Evolutionary conservation across 768 basidiomycete species (phyloP).

Genomic region (Calocera cornea): DNA sequence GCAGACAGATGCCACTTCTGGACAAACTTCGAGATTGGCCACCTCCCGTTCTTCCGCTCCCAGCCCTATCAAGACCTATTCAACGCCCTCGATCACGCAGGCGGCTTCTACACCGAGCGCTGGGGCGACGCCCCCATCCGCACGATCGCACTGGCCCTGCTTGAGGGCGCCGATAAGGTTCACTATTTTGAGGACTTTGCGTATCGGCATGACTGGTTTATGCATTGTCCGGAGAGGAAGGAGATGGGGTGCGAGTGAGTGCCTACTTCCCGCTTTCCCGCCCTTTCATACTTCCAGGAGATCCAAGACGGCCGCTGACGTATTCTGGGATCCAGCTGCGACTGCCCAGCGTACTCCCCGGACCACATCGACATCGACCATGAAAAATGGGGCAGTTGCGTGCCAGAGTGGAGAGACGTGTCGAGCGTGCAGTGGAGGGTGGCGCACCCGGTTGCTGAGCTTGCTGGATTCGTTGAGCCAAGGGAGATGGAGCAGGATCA

Average conservation of each 20-base stretch:
- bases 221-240: conserved; percentile 10
- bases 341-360: not conserved
- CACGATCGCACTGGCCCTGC: conserved; percentile 20
- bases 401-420: not conserved
- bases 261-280: not conserved
- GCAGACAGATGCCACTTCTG: conserved; percentile 17
- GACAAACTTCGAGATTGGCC: conserved; percentile 31
- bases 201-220: conserved; percentile 17
- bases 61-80: conserved; percentile 28
- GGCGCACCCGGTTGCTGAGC: not conserved
- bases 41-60: conserved; percentile 27
- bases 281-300: not conserved
- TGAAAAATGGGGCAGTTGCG: not conserved
- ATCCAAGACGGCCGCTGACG: not conserved
- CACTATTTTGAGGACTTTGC: conserved; percentile 15
- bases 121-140: conserved; percentile 30
- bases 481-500: not conserved
- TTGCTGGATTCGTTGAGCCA: not conserved
- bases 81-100: conserved; percentile 25
- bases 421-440: not conserved
- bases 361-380: not conserved
- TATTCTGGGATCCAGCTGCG: not conserved
- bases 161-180: not conserved
- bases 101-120: conserved; percentile 32
- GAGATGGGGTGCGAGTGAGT: conserved; percentile 14